Evolutionary conservation across 202 grass and related monocot genomes (phyloP), one percentile per base, ranked within the genome.

Genomic region (Thinopyrum obtusiflorum): DNA sequence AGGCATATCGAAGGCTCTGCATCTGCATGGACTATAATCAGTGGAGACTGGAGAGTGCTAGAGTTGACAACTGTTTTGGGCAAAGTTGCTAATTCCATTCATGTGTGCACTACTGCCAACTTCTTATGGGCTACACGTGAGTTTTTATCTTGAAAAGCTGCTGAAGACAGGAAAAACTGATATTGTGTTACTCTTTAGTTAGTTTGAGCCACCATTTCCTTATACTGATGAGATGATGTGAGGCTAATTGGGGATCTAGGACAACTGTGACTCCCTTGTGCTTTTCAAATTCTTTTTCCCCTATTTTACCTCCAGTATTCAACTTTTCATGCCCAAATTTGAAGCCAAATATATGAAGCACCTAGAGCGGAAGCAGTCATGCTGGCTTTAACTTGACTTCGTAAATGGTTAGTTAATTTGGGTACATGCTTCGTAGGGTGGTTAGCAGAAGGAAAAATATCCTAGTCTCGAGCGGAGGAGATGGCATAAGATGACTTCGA

Each of bases 21-120:
- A 31, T 87, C 81, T 94, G 26, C 74, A 83, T 87, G 89, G 87
- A 47, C 10, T 65, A 79, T 82, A 39, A 82, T 79, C 24, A 15
- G 37, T 13, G 66, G 23, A 61, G 14, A 60, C 15, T 31, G 29
- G 29, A 31, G 29, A 31, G 29, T 59, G 44, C 11, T 23, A 39
- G 29, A 82, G 28, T 60, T 23, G 65, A 36, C 26, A 55, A 10
- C 44, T 29, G 27, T 35, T 53, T 53, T 53, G 8, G 11, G 64
- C 32, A 15, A 14, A 81, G 3, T 55, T 68, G 79, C 40, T 24
- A 68, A 81, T 42, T 49, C 39, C 11, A 39, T 49, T 32, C 28
- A 35, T 51, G n/a, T 24, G 5, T 46, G 37, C 26, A 1, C 17
- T 65, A 17, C 27, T 64, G 39, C 17, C 20, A 44, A 65, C 39